These are phyloP conservation scores for Penicillium olsonii DNA, from an alignment of 2,329 filamentous ascomycete species.

Conservation along the genomic window DNA sequence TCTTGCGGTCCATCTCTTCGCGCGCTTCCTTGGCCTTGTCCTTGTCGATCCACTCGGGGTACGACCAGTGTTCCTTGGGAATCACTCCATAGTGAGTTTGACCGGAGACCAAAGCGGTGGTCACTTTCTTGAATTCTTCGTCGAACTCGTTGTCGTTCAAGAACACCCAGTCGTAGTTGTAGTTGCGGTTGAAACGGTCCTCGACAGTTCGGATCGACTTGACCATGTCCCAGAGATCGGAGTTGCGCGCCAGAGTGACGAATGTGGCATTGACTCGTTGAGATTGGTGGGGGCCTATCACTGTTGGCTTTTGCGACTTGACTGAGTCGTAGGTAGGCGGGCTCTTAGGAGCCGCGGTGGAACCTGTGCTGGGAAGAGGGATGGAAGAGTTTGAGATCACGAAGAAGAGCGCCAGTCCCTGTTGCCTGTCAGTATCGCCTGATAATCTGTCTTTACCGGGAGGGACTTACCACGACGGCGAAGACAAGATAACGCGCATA, in stretches of 20 bases:
- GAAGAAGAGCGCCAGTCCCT: constrained; percentile 73
- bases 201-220: constrained; percentile 94
- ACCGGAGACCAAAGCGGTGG: constrained; percentile 84
- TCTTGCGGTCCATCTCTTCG: constrained; percentile 88
- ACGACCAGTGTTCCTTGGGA: constrained; percentile 92
- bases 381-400: constrained; percentile 70
- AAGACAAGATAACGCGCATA: constrained; percentile 70
- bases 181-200: constrained; percentile 96
- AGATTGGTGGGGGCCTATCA: constrained; percentile 56
- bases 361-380: constrained; percentile 33
- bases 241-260: constrained; percentile 90
- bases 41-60: constrained; percentile 92
- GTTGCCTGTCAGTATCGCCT: neutral
- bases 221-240: constrained; percentile 94
- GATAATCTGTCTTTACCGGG: neutral
- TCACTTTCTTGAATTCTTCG: constrained; percentile 89
- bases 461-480: constrained; percentile 73
- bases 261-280: constrained; percentile 95
- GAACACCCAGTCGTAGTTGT: constrained; percentile 99
- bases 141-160: constrained; percentile 95
- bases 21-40: constrained; percentile 87
- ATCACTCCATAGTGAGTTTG: constrained; percentile 90
- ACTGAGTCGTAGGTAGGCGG: constrained; percentile 24
- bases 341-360: constrained; percentile 10
- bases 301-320: constrained; percentile 16